These are phyloP conservation scores for Cystoderma amianthinum DNA, from an alignment of 768 basidiomycete species.

Conservation along the genomic window DNA sequence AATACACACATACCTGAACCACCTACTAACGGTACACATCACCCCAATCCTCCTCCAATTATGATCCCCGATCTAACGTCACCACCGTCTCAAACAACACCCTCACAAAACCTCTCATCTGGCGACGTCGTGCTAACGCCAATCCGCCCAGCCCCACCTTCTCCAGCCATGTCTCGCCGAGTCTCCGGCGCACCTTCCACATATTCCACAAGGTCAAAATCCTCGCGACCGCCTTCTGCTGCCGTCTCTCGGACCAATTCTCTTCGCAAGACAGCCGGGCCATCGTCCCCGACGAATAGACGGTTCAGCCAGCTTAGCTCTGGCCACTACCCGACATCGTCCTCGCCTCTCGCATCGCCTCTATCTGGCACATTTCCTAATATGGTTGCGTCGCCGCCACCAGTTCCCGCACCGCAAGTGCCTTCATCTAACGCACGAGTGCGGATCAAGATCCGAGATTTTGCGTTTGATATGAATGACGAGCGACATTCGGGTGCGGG, in stretches of 20 bases:
- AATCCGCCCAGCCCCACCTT: constrained; percentile 55
- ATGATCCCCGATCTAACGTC: not conserved
- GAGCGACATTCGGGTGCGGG: constrained; percentile 33
- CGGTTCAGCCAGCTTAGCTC: constrained; percentile 3
- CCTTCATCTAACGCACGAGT: constrained; percentile 2
- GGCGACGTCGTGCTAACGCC: constrained; percentile 22
- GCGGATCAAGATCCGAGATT: constrained; percentile 37
- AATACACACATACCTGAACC: too few species aligned
- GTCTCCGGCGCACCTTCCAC: constrained; percentile 28
- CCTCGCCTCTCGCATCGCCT: constrained; percentile 1
- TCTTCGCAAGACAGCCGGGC: constrained; percentile 7
- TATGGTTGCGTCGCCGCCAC: not conserved
- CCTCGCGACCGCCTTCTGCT: constrained; percentile 17
- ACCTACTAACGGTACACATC: constrained; percentile 2
- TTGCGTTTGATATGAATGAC: constrained; percentile 25
- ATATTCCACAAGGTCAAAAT: constrained; percentile 15
- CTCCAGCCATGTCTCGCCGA: constrained; percentile 45
- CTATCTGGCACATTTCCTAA: not conserved
- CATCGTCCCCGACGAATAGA: constrained; percentile 1
- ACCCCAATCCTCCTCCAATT: constrained; percentile 8
- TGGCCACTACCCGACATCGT: constrained; percentile 10
- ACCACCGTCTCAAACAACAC: not conserved
- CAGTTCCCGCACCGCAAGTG: not conserved
- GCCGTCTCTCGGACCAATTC: constrained; percentile 17
- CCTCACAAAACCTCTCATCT: constrained; percentile 7